phyloP scores from a whole-genome alignment of 495 filamentous ascomycete species.

The Aspergillus homomorphus region DNA sequence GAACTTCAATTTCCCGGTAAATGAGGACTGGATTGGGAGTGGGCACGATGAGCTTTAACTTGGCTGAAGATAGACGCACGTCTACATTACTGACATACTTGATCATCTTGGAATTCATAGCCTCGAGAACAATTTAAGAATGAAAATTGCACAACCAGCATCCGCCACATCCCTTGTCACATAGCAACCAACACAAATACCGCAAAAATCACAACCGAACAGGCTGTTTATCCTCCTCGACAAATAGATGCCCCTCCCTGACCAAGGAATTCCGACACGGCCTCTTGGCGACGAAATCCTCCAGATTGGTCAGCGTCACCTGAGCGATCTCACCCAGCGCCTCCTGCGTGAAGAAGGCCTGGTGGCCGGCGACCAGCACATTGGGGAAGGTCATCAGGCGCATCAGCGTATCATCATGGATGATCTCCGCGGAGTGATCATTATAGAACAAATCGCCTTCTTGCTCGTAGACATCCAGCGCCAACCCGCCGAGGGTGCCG shows the following conservation, averaged over 20 bases:
- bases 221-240: slow-evolving; percentile 28
- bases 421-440: slow-evolving; percentile 64
- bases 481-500: slow-evolving; percentile 62
- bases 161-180: not conserved
- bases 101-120: too few relatives aligned
- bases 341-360: slow-evolving; percentile 68
- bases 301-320: slow-evolving; percentile 56
- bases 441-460: slow-evolving; percentile 65
- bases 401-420: slow-evolving; percentile 65
- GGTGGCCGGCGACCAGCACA: slow-evolving; percentile 64
- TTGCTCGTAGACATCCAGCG: slow-evolving; percentile 83
- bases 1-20: not conserved
- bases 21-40: not conserved
- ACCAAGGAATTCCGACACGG: slow-evolving; percentile 36
- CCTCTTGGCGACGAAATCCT: slow-evolving; percentile 25
- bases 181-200: not conserved
- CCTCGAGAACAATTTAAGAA: not conserved
- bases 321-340: slow-evolving; percentile 62
- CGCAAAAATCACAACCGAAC: slow-evolving; percentile 28
- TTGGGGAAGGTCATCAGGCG: slow-evolving; percentile 71
- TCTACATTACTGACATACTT: too few relatives aligned
- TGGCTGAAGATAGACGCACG: too few relatives aligned
- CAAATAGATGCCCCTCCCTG: slow-evolving; percentile 33
- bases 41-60: not conserved
- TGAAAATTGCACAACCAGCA: not conserved